A percentile compares a stretch with the other conserved stretches of the same genome.
phyloP scores from a whole-genome alignment of 2,329 filamentous ascomycete genomes.

The Colletotrichum coccodes region DNA sequence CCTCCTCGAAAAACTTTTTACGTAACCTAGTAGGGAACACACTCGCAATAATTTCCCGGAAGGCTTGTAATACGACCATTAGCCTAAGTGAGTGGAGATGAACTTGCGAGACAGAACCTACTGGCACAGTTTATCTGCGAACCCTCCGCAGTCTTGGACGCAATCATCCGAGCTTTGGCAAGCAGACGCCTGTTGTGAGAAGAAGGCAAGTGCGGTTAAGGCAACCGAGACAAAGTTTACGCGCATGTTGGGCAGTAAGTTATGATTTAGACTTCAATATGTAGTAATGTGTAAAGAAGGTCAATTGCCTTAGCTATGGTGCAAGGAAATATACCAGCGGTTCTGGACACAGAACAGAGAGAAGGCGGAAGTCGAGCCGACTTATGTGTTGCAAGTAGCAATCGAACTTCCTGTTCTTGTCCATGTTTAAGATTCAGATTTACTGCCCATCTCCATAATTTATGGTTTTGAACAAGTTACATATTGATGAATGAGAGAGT shows the following conservation, averaged over 20 bases:
- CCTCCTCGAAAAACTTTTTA: background rate
- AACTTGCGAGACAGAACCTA: conserved; percentile 36
- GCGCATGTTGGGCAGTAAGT: background rate
- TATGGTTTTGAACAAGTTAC: too few species aligned
- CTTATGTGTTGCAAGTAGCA: too few species aligned
- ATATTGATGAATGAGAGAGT: too few species aligned
- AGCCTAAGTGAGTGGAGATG: background rate
- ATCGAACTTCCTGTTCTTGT: too few species aligned
- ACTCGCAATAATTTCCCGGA: background rate
- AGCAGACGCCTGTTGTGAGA: background rate
- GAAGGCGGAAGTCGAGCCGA: too few species aligned
- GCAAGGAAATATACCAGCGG: too few species aligned
- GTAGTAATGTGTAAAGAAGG: too few species aligned
- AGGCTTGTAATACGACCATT: background rate
- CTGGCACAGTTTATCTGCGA: background rate
- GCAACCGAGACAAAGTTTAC: background rate
- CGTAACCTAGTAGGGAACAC: background rate
- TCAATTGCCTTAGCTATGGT: too few species aligned
- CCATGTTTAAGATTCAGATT: too few species aligned
- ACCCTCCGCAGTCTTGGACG: background rate
- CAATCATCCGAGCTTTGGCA: background rate
- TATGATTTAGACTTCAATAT: too few species aligned
- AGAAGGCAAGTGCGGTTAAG: background rate
- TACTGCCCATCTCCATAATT: too few species aligned
- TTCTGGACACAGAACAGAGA: too few species aligned